A percentile compares a stretch with the other conserved stretches of the same genome.
Evolutionary conservation across 2,329 filamentous ascomycete genomes (phyloP).

Genomic region (Helicocarpus griseus): DNA sequence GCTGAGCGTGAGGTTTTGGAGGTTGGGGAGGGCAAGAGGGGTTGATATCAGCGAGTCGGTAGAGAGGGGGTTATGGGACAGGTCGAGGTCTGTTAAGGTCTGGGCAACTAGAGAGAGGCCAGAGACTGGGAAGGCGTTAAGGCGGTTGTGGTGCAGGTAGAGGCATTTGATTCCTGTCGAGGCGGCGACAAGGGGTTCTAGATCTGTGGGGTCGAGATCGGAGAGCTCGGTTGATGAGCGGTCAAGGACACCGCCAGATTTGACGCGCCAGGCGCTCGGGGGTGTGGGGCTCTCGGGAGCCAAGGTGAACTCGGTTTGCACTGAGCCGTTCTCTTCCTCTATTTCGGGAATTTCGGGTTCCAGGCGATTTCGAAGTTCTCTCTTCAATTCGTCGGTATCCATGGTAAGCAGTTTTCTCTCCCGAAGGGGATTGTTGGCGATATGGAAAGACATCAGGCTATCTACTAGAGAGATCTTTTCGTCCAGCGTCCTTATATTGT

Average conservation of each 20-base stretch:
- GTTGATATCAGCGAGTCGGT: conserved; percentile 57
- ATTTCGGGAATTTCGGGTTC: conserved; percentile 40
- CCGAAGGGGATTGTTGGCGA: conserved; percentile 81
- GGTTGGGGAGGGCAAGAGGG: conserved; percentile 57
- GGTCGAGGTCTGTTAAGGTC: conserved; percentile 60
- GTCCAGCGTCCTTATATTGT: conserved; percentile 68
- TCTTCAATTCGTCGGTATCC: conserved; percentile 71
- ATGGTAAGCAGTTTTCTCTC: conserved; percentile 81
- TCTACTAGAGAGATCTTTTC: conserved; percentile 73
- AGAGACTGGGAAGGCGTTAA: conserved; percentile 56
- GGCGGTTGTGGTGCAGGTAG: conserved; percentile 67
- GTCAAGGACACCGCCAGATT: conserved; percentile 48
- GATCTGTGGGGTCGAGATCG: conserved; percentile 41
- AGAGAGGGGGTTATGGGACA: conserved; percentile 65
- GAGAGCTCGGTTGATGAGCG: conserved; percentile 56
- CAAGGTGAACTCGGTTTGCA: conserved; percentile 32
- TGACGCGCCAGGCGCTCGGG: conserved; percentile 27
- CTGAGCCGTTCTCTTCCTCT: conserved; percentile 30
- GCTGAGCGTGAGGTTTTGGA: conserved; percentile 68
- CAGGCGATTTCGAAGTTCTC: conserved; percentile 54
- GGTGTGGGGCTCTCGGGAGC: conserved; percentile 35
- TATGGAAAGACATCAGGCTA: conserved; percentile 59
- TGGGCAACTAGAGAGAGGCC: conserved; percentile 62
- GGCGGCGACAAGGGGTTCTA: conserved; percentile 34
- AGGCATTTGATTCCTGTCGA: conserved; percentile 45